Conservation (phyloP, 2,329 filamentous ascomycete genomes). For the Paecilomyces niveus region DNA sequence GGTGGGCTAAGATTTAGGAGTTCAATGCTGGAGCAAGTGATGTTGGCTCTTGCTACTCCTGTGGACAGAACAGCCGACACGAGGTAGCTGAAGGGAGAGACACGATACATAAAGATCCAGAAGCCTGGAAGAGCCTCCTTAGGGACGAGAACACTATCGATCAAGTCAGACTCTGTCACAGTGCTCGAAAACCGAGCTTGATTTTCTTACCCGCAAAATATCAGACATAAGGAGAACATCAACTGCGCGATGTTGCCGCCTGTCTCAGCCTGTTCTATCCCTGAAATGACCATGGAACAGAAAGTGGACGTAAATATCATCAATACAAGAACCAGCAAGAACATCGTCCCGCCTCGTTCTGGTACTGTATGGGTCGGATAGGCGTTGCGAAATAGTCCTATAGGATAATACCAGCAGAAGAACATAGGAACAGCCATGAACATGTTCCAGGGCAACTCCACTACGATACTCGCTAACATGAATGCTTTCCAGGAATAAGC, state of each 20-base stretch:
- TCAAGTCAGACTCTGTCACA: background rate
- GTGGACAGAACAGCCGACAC: constrained; percentile 34
- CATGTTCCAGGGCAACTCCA: constrained; percentile 63
- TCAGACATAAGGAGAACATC: constrained; percentile 52
- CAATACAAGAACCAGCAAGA: constrained; percentile 59
- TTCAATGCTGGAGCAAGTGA: constrained; percentile 27
- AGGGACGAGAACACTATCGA: constrained; percentile 51
- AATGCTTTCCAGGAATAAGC: constrained; percentile 70
- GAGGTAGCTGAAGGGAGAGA: constrained; percentile 60
- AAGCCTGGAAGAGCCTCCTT: constrained; percentile 57
- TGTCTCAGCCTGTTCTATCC: constrained; percentile 61
- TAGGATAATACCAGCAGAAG: constrained; percentile 62
- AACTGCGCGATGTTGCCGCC: constrained; percentile 58
- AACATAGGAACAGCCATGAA: constrained; percentile 58
- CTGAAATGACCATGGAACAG: constrained; percentile 65
- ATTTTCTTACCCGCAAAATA: constrained; percentile 44
- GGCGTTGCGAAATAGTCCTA: constrained; percentile 41
- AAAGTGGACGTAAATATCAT: constrained; percentile 67
- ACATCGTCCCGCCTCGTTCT: constrained; percentile 57
- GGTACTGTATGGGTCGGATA: constrained; percentile 30
- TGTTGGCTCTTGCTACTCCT: constrained; percentile 21
- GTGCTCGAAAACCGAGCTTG: background rate
- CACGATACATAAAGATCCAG: constrained; percentile 72
- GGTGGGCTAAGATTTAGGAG: constrained; percentile 41
- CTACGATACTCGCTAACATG: constrained; percentile 62